Percentiles rank a stretch among this genome's conserved stretches.
Conservation (phyloP, 495 filamentous ascomycete species). For the Pyronema omphalodes region DNA sequence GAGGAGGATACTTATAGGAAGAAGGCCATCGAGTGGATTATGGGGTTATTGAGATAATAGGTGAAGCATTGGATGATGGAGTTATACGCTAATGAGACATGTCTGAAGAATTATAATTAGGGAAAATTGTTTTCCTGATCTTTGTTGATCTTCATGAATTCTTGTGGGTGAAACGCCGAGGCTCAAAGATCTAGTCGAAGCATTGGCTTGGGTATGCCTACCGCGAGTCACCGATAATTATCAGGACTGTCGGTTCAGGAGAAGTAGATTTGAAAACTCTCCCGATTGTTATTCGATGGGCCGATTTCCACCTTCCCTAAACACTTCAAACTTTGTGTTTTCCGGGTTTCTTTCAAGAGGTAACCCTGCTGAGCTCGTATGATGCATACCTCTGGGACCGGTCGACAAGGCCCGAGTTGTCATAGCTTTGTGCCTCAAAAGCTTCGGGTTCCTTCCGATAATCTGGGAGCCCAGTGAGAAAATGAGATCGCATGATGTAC, state of each 20-base stretch:
- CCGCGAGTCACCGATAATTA: too few species aligned
- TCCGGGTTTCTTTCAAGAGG: constrained; percentile 54
- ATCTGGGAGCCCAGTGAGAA: constrained; percentile 35
- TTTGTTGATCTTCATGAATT: too few species aligned
- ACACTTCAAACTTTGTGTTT: constrained; percentile 47
- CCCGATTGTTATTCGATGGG: constrained; percentile 53
- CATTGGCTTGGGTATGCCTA: too few species aligned
- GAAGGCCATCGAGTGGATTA: constrained; percentile 29
- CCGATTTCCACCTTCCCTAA: constrained; percentile 49
- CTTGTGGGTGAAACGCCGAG: too few species aligned
- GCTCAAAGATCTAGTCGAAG: too few species aligned
- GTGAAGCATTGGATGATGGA: too few species aligned
- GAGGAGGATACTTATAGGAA: constrained; percentile 28
- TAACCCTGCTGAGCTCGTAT: constrained; percentile 41
- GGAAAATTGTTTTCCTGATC: too few species aligned
- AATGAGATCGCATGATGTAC: constrained; percentile 44
- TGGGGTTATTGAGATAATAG: constrained; percentile 21
- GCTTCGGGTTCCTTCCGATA: constrained; percentile 50
- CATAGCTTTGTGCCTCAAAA: constrained; percentile 68
- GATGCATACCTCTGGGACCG: constrained; percentile 57
- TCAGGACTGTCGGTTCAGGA: too few species aligned
- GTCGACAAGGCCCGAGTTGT: constrained; percentile 48
- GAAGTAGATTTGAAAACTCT: constrained; percentile 30
- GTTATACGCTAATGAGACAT: too few species aligned
- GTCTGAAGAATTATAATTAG: too few species aligned